A percentile compares a stretch with the other conserved stretches of the same genome.
Conservation (phyloP, 192 early-diverging fungal genomes). For the Geranomyces michiganensis region DNA sequence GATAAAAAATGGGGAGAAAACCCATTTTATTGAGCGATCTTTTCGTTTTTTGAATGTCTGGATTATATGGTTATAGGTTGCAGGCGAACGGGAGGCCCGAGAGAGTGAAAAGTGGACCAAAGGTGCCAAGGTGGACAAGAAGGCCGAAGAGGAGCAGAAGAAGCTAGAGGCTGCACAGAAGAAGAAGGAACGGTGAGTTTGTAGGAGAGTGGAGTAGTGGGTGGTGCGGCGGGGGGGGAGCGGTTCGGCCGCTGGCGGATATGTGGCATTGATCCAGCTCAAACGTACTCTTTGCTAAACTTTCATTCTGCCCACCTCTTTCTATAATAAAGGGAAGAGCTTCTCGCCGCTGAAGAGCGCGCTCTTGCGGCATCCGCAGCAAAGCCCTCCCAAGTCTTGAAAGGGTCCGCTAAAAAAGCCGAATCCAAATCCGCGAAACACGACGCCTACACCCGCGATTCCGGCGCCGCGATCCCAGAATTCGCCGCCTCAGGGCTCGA, state of each 20-base stretch:
- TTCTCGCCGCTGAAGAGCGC: slow-evolving; percentile 47
- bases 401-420: slow-evolving; percentile 47
- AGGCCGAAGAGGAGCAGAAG: slow-evolving; percentile 55
- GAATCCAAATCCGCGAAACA: slow-evolving; percentile 40
- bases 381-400: slow-evolving; percentile 61
- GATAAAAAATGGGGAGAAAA: not conserved
- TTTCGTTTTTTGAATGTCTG: not conserved
- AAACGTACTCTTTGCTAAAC: too few relatives aligned
- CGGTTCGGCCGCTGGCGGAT: too few relatives aligned
- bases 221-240: too few relatives aligned
- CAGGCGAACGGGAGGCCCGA: slow-evolving; percentile 56
- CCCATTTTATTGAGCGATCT: not conserved
- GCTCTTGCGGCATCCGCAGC: slow-evolving; percentile 14
- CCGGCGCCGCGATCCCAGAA: slow-evolving; percentile 52
- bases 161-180: slow-evolving; percentile 46
- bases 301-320: not conserved
- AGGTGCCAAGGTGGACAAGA: slow-evolving; percentile 67
- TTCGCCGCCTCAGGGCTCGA: slow-evolving; percentile 84
- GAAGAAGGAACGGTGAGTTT: slow-evolving; percentile 48
- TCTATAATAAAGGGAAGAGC: slow-evolving; percentile 43
- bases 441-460: slow-evolving; percentile 37
- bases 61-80: slow-evolving; percentile 32
- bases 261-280: too few relatives aligned
- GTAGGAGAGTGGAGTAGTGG: too few relatives aligned
- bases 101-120: slow-evolving; percentile 66